Base-by-base conservation (phyloP, 108 stramenopile genomes). In the Fragilariopsis cylindrus region DNA sequence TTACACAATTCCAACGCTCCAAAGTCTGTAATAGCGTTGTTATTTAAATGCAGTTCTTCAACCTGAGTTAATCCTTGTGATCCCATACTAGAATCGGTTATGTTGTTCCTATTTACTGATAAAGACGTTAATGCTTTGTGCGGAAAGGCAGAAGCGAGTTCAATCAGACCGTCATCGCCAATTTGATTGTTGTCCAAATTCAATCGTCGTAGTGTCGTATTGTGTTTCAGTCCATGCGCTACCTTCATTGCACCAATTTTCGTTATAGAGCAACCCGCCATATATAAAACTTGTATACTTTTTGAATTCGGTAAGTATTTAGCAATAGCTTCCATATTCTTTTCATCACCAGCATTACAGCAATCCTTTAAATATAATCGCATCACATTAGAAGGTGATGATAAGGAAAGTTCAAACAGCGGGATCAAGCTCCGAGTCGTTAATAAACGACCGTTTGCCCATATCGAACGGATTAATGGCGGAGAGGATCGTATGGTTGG, bases 131-230 rank as follows among this genome's bases (percentile, higher is more conserved):
- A 54, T 2, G 77, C 60, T 5, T 55, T 44, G n/a, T 77, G 73
- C 40, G 62, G 56, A 43, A 63, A 45, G 15, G 62, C 49, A 65
- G 56, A 62, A 4, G 75, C 81, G 15, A 90, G 49, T 6, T 64
- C 58, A 21, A 52, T 64, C 7, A 82, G 60, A 4, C 88, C 88
- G 16, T 16, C 52, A 63, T 87, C 83, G 8, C 84, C 80, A 55
- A 91, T 82, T 18, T 50, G 16, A 55, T 91, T 91, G 53, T 74
- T 55, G 60, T 83, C 77, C 73, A 91, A 65, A 64, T 88, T 85
- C 47, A 90, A 55, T 56, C 85, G 77, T 64, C 65, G 48, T n/a
- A 90, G 53, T 4, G 82, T 79, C 11, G 43, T 55, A 52, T 87
- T 87, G 6, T 42, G 1, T 15, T 18, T 44, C 11, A 90, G 50